Percentiles rank a stretch among this genome's conserved stretches.
Evolutionary conservation across 2,329 filamentous ascomycete species (phyloP).

Genomic region (Phialophora verrucosa): DNA sequence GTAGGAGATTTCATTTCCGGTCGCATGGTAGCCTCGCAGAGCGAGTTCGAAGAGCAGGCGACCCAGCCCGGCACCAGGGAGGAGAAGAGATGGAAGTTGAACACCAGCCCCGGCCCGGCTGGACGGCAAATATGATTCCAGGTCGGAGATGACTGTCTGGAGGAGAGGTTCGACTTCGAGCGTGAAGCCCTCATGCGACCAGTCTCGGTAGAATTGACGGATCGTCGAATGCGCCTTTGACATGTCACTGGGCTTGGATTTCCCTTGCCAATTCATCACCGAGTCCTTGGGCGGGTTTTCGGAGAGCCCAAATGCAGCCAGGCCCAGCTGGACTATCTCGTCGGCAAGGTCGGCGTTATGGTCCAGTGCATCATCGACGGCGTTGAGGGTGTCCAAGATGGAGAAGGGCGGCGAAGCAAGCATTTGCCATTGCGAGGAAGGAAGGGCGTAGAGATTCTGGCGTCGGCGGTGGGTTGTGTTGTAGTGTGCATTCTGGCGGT

Average conservation of each 20-base stretch:
- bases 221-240: conserved; percentile 93
- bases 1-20: conserved; percentile 96
- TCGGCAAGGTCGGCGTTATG: conserved; percentile 82
- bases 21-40: conserved; percentile 71
- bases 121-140: conserved; percentile 58
- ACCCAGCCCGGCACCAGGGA: conserved; percentile 88
- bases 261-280: conserved; percentile 68
- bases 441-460: conserved; percentile 90
- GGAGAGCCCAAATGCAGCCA: conserved; percentile 64
- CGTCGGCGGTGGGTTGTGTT: conserved; percentile 90
- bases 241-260: conserved; percentile 74
- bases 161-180: conserved; percentile 79
- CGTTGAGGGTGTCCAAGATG: conserved; percentile 76
- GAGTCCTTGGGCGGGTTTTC: conserved; percentile 47
- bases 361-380: conserved; percentile 86
- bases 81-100: conserved; percentile 69
- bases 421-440: conserved; percentile 80
- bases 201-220: conserved; percentile 93
- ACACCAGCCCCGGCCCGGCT: conserved; percentile 31
- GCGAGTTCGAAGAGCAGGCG: conserved; percentile 88
- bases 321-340: conserved; percentile 72
- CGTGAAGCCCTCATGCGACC: conserved; percentile 75
- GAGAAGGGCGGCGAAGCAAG: conserved; percentile 82
- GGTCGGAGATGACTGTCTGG: conserved; percentile 70
- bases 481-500: conserved; percentile 82